These are phyloP conservation scores for Lunasporangiospora selenospora DNA, from an alignment of 192 early-diverging fungal genomes.

Conservation along the genomic window DNA sequence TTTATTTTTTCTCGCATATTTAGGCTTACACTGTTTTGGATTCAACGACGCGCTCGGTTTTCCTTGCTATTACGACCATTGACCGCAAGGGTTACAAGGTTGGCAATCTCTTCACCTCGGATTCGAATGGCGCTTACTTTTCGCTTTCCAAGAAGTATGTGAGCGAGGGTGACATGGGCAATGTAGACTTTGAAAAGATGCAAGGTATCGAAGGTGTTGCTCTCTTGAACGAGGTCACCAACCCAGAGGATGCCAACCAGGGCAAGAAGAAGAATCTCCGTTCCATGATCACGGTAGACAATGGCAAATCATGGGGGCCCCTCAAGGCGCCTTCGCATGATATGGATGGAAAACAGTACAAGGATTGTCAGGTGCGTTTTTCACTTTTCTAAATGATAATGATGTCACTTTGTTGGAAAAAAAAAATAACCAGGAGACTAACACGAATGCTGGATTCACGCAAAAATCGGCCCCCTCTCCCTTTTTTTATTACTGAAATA, in stretches of 20 bases:
- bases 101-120: slow-evolving; percentile 91
- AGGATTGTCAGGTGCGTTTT: neutral
- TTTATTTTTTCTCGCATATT: slow-evolving; percentile 1
- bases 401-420: too few relatives aligned
- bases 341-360: neutral
- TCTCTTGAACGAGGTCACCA: slow-evolving; percentile 81
- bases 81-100: slow-evolving; percentile 63
- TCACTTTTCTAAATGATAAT: too few relatives aligned
- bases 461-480: too few relatives aligned
- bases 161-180: slow-evolving; percentile 75
- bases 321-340: slow-evolving; percentile 42
- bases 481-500: slow-evolving; percentile 6
- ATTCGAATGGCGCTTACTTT: slow-evolving; percentile 89
- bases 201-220: slow-evolving; percentile 87
- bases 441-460: neutral
- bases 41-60: slow-evolving; percentile 63
- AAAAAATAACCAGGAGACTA: too few relatives aligned
- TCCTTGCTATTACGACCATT: slow-evolving; percentile 71
- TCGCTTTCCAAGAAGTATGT: slow-evolving; percentile 71
- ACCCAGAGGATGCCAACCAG: slow-evolving; percentile 62
- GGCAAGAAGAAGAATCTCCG: slow-evolving; percentile 66
- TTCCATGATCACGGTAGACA: slow-evolving; percentile 80
- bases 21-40: slow-evolving; percentile 79
- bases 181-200: slow-evolving; percentile 94
- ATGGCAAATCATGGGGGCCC: slow-evolving; percentile 57